Conservation (phyloP, 2,329 filamentous ascomycete species). For the Aspergillus sp. region DNA sequence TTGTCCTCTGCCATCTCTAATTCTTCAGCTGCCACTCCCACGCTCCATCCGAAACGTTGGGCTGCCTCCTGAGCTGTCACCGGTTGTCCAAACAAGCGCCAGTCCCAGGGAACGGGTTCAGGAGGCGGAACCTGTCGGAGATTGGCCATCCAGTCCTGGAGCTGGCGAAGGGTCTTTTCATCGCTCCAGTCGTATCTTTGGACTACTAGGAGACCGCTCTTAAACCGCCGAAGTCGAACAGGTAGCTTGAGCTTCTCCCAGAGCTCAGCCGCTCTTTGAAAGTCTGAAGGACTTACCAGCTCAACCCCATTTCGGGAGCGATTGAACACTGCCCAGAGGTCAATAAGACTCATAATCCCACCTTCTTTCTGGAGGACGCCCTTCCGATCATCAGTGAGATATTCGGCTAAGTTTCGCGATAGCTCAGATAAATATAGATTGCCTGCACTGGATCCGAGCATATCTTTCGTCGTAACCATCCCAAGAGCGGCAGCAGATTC, state of each 20-base stretch:
- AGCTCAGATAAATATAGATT: constrained; percentile 87
- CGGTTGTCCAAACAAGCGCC: constrained; percentile 74
- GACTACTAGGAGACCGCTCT: constrained; percentile 90
- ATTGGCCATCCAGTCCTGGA: constrained; percentile 75
- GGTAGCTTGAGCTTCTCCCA: constrained; percentile 89
- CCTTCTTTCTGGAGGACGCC: constrained; percentile 77
- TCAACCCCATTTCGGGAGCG: constrained; percentile 89
- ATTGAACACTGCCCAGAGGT: constrained; percentile 95
- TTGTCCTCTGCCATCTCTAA: constrained; percentile 95
- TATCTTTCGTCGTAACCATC: constrained; percentile 91
- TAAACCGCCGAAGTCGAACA: constrained; percentile 82
- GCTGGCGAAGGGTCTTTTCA: constrained; percentile 76
- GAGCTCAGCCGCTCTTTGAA: constrained; percentile 81
- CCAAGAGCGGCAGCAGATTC: constrained; percentile 83
- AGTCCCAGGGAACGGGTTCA: constrained; percentile 71
- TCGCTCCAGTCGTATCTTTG: constrained; percentile 86
- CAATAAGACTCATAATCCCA: constrained; percentile 84
- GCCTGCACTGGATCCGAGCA: constrained; percentile 77
- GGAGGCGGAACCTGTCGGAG: constrained; percentile 66
- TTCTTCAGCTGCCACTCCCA: constrained; percentile 93
- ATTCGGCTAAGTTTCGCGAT: constrained; percentile 81
- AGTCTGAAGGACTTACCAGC: constrained; percentile 85
- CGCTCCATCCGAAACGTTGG: constrained; percentile 91
- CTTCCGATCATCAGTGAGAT: constrained; percentile 78
- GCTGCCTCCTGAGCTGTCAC: constrained; percentile 88